Evolutionary conservation across 2,329 filamentous ascomycete genomes (phyloP).

Genomic region (Pyricularia grisea): DNA sequence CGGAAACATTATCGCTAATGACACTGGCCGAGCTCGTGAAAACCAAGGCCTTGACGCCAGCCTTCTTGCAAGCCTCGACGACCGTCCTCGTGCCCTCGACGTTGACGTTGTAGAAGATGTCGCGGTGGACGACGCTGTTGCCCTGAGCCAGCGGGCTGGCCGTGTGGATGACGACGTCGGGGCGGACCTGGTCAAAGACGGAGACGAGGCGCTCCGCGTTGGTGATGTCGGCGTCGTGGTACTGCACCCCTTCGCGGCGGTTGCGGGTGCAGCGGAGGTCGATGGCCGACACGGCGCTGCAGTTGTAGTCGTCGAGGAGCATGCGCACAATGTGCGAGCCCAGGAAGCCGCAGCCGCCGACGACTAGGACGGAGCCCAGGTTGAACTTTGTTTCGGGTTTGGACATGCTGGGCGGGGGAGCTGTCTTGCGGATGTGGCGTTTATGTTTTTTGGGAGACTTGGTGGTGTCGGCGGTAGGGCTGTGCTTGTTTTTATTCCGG

Average conservation of each 20-base stretch:
- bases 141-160: constrained; percentile 59
- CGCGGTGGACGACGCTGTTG: constrained; percentile 41
- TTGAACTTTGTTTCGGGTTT: constrained; percentile 20
- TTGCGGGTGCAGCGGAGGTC: constrained; percentile 66
- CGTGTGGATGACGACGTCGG: constrained; percentile 84
- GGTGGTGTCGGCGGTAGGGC: not conserved
- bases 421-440: not conserved
- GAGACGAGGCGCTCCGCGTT: constrained; percentile 49
- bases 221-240: constrained; percentile 73
- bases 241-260: constrained; percentile 52
- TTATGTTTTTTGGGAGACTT: not conserved
- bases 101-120: constrained; percentile 72
- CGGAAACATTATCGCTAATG: constrained; percentile 68
- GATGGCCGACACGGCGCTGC: constrained; percentile 54
- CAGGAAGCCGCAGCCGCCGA: constrained; percentile 78
- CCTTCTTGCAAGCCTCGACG: constrained; percentile 60
- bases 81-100: constrained; percentile 76
- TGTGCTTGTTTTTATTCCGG: not conserved
- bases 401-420: not conserved
- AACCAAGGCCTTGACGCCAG: constrained; percentile 71
- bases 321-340: constrained; percentile 74
- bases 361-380: constrained; percentile 65
- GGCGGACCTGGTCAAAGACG: constrained; percentile 57
- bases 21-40: constrained; percentile 89
- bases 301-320: constrained; percentile 52